Evolutionary conservation across 2,329 filamentous ascomycete species (phyloP), one percentile per base, ranked within the genome.

Genomic region (Aspergillus arachidicola): DNA sequence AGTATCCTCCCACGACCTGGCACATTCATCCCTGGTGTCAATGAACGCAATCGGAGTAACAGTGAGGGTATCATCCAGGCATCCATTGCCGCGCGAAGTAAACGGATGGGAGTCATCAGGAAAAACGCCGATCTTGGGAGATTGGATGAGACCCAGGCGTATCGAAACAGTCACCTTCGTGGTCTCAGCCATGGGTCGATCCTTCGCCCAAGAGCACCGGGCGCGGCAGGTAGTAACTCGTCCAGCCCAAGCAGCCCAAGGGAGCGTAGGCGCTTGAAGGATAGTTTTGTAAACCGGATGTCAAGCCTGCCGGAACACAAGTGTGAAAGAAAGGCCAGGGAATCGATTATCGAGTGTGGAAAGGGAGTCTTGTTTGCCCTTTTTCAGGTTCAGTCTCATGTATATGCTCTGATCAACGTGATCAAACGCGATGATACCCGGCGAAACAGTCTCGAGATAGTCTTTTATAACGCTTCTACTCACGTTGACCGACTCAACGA

Each of bases 11-110:
- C 91, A 61, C 84, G 90, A 61, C 91, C 93, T 1, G 87, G 89
- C 2, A 85, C 93, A n/a, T 92, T 86, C n/a, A 75, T 86, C 36
- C 76, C 89, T 3, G 89, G 91, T 60, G 88, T 87, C 21, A 94
- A 77, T 65, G 82, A 84, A 66, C 78, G 82, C 41, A 87, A 84
- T 66, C 79, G 87, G 68, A 89, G 86, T 70, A 85, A 88, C 64
- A 89, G 87, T 65, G 87, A 89, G 73, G 86, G 86, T 26, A 81
- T 86, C 68, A 84, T 78, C 72, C 84, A 74, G 80, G 81, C 73
- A 26, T 78, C 80, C 11, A 72, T 75, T 41, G 75, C 77, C 36
- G 75, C 78, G 34, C 84, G 85, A 30, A 82, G 81, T 64, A 86
- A 87, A 69, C 82, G 87, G 21, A 87, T 88, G 83, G 87, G 86